Conservation (phyloP, 2,329 filamentous ascomycete species). For the Diaporthe longicolla region DNA sequence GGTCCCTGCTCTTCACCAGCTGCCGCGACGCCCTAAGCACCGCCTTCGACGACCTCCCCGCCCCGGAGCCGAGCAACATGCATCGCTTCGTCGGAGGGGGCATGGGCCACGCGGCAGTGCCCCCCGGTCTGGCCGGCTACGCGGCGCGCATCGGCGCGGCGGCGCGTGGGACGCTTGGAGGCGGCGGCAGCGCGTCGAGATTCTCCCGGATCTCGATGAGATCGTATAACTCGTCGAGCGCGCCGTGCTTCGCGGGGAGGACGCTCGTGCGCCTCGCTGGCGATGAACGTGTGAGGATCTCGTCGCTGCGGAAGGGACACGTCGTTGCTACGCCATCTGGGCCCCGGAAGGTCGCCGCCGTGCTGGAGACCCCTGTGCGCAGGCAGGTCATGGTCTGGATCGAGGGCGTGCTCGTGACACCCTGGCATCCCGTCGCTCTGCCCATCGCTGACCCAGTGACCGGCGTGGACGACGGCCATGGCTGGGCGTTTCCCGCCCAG, state of each 20-base stretch:
- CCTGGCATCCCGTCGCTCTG: slow-evolving; percentile 70
- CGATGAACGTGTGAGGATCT: slow-evolving; percentile 56
- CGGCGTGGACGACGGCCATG: slow-evolving; percentile 44
- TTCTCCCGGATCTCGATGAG: slow-evolving; percentile 55
- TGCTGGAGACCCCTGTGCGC: slow-evolving; percentile 65
- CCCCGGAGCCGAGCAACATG: slow-evolving; percentile 57
- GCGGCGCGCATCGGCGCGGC: too few species aligned
- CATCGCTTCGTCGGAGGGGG: too few species aligned
- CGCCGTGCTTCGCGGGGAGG: slow-evolving; percentile 68
- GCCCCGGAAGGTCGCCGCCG: slow-evolving; percentile 60
- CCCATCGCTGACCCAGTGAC: neutral
- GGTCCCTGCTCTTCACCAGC: slow-evolving; percentile 65
- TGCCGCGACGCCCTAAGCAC: slow-evolving; percentile 65
- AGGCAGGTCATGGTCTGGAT: slow-evolving; percentile 60
- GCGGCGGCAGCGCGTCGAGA: too few species aligned
- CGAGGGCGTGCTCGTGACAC: slow-evolving; percentile 65
- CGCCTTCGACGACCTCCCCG: slow-evolving; percentile 63
- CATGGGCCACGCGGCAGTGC: too few species aligned
- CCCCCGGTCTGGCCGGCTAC: too few species aligned
- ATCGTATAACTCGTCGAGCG: slow-evolving; percentile 57
- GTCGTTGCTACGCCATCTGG: slow-evolving; percentile 66
- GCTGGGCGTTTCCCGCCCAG: slow-evolving; percentile 64
- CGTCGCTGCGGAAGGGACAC: slow-evolving; percentile 60
- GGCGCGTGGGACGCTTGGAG: too few species aligned
- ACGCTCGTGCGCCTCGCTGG: slow-evolving; percentile 62